Evolutionary conservation across 768 basidiomycete genomes (phyloP).

Genomic region (Russula olivacea): DNA sequence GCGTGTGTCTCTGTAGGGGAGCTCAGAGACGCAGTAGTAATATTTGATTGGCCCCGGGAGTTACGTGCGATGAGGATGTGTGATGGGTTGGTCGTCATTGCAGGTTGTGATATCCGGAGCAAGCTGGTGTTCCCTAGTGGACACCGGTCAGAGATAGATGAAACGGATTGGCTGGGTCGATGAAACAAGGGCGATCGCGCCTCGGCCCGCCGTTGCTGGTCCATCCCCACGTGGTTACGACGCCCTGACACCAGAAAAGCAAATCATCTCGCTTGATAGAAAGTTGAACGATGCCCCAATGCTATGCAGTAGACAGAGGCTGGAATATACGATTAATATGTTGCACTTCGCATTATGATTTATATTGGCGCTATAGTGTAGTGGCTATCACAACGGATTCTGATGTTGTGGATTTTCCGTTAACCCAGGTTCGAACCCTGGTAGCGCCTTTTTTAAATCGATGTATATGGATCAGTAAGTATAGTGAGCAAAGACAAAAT

Average conservation of each 20-base stretch:
- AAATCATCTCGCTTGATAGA: background rate
- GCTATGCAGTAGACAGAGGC: no score
- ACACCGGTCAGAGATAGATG: background rate
- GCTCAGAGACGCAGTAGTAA: slow-evolving; percentile 69
- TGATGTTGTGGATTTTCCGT: slow-evolving; percentile 32
- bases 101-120: background rate
- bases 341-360: background rate
- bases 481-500: no score
- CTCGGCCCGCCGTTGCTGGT: background rate
- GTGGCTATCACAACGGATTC: slow-evolving; percentile 41
- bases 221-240: background rate
- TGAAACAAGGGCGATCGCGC: background rate
- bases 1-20: slow-evolving; percentile 86
- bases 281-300: no score
- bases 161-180: background rate
- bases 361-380: slow-evolving; percentile 35
- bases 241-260: background rate
- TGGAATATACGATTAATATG: background rate
- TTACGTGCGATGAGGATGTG: slow-evolving; percentile 87
- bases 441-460: slow-evolving; percentile 33
- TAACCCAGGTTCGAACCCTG: slow-evolving; percentile 46
- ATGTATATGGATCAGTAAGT: no score
- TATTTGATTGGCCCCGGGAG: slow-evolving; percentile 65
- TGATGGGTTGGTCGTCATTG: slow-evolving; percentile 70
- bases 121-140: background rate